Percentiles rank a stretch among this genome's conserved stretches.
phyloP scores from a whole-genome alignment of 2,329 filamentous ascomycete species.

The Arthrobotrys megalospora region DNA sequence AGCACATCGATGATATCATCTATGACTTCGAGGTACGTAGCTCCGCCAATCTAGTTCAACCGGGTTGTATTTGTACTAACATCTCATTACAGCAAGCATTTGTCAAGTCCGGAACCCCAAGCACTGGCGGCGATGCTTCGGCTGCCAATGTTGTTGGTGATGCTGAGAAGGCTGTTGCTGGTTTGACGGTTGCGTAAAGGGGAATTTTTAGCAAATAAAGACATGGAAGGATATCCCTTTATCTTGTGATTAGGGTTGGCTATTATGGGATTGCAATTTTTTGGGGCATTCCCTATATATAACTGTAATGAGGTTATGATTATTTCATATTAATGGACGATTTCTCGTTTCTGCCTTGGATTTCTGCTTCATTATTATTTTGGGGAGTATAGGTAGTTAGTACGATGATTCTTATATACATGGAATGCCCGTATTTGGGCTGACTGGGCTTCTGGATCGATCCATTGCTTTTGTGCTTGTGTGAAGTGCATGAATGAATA shows the following conservation, averaged over 20 bases:
- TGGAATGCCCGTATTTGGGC: not conserved
- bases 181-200: conserved; percentile 59
- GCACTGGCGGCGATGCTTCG: conserved; percentile 32
- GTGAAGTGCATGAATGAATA: too few species aligned
- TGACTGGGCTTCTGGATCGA: not conserved
- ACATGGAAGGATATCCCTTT: too few species aligned
- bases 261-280: not conserved
- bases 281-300: not conserved
- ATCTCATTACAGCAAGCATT: conserved; percentile 60
- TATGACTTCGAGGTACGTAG: conserved; percentile 77
- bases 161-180: conserved; percentile 59
- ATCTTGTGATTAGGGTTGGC: too few species aligned
- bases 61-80: not conserved
- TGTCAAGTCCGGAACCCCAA: conserved; percentile 44
- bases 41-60: not conserved
- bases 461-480: not conserved
- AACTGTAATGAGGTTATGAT: not conserved
- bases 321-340: conserved; percentile 13
- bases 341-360: conserved; percentile 15
- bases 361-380: not conserved
- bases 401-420: conserved; percentile 9
- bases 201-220: not conserved
- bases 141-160: conserved; percentile 44
- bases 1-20: conserved; percentile 98
- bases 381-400: conserved; percentile 16